These are phyloP conservation scores for Nothomitra cinnamomea DNA, from an alignment of 2,329 filamentous ascomycete species.

Conservation along the genomic window DNA sequence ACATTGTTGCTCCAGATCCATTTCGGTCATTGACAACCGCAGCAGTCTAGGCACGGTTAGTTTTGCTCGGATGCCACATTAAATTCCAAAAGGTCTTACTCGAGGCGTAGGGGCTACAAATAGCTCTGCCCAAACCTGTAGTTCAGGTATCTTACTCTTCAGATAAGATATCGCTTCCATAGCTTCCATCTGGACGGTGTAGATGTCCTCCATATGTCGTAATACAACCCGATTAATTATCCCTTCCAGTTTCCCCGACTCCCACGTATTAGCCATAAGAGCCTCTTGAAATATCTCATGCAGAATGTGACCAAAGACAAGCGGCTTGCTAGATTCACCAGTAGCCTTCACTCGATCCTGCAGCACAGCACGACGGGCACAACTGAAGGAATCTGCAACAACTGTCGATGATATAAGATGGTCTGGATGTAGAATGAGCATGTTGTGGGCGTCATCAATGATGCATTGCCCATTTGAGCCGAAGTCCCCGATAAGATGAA, in stretches of 20 bases:
- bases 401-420: slow-evolving; percentile 90
- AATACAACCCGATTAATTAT: slow-evolving; percentile 54
- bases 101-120: slow-evolving; percentile 61
- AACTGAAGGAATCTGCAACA: slow-evolving; percentile 90
- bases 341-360: slow-evolving; percentile 92
- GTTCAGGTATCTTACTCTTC: slow-evolving; percentile 62
- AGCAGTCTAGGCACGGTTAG: slow-evolving; percentile 30
- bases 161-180: slow-evolving; percentile 63
- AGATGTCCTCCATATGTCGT: slow-evolving; percentile 66
- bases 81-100: slow-evolving; percentile 25
- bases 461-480: slow-evolving; percentile 51
- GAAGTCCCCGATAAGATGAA: slow-evolving; percentile 76
- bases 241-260: slow-evolving; percentile 44
- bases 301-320: slow-evolving; percentile 84
- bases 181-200: slow-evolving; percentile 64
- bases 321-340: slow-evolving; percentile 57
- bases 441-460: slow-evolving; percentile 64
- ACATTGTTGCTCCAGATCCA: slow-evolving; percentile 60
- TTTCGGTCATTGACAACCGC: slow-evolving; percentile 67
- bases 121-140: slow-evolving; percentile 66
- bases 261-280: slow-evolving; percentile 69
- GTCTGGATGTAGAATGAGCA: slow-evolving; percentile 86
- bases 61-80: background rate
- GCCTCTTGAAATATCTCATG: slow-evolving; percentile 94
- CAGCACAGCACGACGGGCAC: slow-evolving; percentile 75